Percentiles rank a stretch among this genome's conserved stretches.
These are phyloP conservation scores for Apiospora aurea DNA, from an alignment of 2,329 filamentous ascomycete genomes.

Conservation along the genomic window DNA sequence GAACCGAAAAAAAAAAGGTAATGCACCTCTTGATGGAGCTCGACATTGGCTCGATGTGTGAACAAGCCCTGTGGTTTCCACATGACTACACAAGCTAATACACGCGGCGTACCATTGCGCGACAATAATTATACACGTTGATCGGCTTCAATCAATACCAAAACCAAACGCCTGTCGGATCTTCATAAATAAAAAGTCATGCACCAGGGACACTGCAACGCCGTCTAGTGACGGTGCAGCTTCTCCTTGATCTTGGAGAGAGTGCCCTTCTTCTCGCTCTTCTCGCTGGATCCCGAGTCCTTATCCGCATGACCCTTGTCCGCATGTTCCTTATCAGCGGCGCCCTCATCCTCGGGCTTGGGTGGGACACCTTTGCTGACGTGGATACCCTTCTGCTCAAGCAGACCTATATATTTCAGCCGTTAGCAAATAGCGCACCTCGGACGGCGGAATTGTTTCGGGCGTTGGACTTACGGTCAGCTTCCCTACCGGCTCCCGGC, in stretches of 20 bases:
- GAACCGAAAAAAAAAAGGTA: not conserved
- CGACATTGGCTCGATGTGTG: not conserved
- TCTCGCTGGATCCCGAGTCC: constrained; percentile 29
- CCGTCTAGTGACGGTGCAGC: constrained; percentile 58
- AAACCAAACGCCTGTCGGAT: not conserved
- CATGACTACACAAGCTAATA: not conserved
- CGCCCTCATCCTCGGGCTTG: constrained; percentile 31
- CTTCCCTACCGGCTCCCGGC: constrained; percentile 70
- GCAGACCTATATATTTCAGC: constrained; percentile 50
- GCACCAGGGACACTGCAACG: not conserved
- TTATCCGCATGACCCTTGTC: constrained; percentile 27
- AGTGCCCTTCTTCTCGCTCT: constrained; percentile 58
- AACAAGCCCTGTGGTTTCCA: not conserved
- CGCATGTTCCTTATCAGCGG: constrained; percentile 28
- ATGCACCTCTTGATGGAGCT: not conserved
- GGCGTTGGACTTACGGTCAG: constrained; percentile 61
- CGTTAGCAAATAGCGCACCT: constrained; percentile 25
- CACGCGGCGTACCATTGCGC: not conserved
- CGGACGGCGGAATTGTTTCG: not conserved
- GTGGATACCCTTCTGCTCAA: constrained; percentile 60
- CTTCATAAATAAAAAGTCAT: constrained; percentile 13
- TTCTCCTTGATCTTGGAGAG: constrained; percentile 74
- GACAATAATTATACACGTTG: not conserved
- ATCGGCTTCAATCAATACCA: not conserved
- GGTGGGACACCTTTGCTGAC: constrained; percentile 34